A percentile compares a stretch with the other conserved stretches of the same genome.
These are phyloP conservation scores for Fusarium heterosporum DNA, from an alignment of 2,329 filamentous ascomycete species.

Conservation along the genomic window DNA sequence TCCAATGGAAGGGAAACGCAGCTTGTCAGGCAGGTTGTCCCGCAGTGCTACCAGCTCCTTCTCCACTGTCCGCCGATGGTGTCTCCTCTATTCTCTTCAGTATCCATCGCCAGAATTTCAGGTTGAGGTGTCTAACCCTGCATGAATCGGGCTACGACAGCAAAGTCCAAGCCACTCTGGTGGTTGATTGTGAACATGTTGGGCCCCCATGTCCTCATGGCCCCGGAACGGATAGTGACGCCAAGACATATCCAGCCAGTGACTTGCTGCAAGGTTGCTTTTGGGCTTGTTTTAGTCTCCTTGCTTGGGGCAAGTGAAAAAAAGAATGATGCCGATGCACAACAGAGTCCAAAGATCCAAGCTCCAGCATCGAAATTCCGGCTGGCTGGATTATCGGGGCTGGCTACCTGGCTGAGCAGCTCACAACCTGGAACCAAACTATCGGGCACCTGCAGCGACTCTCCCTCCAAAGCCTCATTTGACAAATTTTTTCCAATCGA, in stretches of 20 bases:
- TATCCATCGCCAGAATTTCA: conserved; percentile 30
- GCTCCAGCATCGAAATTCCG: conserved; percentile 22
- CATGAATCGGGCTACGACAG: conserved; percentile 39
- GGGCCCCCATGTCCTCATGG: conserved; percentile 30
- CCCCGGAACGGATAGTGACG: conserved; percentile 20
- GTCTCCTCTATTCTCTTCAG: conserved; percentile 29
- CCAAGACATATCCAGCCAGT: conserved; percentile 18
- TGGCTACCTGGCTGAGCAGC: conserved; percentile 4
- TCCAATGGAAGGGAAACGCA: conserved; percentile 9
- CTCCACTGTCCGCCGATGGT: conserved; percentile 29
- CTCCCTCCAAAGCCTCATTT: conserved; percentile 23
- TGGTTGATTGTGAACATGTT: conserved; percentile 27
- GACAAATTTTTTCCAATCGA: conserved; percentile 15
- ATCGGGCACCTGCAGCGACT: conserved; percentile 32
- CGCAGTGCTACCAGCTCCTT: conserved; percentile 25
- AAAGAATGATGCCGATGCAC: conserved; percentile 28
- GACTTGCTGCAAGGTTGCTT: conserved; percentile 33
- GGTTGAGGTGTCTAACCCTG: conserved; percentile 37
- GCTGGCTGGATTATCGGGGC: conserved; percentile 18
- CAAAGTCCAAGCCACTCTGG: conserved; percentile 40
- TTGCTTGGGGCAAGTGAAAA: neutral
- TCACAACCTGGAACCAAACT: conserved; percentile 23
- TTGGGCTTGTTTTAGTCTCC: conserved; percentile 20
- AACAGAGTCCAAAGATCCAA: conserved; percentile 8
- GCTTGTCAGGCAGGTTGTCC: conserved; percentile 18